Percentiles rank a stretch among this genome's conserved stretches.
Evolutionary conservation across 2,329 filamentous ascomycete genomes (phyloP).

Genomic region (Penicillium sp.): DNA sequence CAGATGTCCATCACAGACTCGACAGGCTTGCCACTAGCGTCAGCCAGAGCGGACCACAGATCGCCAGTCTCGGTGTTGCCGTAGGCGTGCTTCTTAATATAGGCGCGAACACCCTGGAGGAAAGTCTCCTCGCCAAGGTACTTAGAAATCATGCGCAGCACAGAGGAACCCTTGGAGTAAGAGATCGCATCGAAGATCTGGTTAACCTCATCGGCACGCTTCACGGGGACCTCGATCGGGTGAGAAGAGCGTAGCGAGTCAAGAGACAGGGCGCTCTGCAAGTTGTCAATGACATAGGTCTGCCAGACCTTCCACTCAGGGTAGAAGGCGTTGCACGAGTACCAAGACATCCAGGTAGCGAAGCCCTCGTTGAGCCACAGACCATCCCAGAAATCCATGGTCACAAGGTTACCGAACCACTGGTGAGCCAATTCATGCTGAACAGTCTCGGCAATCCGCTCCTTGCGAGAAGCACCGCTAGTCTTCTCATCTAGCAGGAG

Average conservation of each 20-base stretch:
- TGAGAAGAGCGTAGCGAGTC: slow-evolving; percentile 94
- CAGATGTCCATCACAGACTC: slow-evolving; percentile 90
- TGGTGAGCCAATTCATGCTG: slow-evolving; percentile 97
- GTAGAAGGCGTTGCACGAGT: slow-evolving; percentile 91
- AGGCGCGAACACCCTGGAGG: slow-evolving; percentile 85
- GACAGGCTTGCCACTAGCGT: slow-evolving; percentile 89
- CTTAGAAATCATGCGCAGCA: slow-evolving; percentile 95
- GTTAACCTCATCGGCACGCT: slow-evolving; percentile 93
- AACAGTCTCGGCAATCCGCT: slow-evolving; percentile 91
- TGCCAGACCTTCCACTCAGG: slow-evolving; percentile 99
- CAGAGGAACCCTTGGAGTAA: slow-evolving; percentile 94
- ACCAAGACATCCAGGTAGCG: slow-evolving; percentile 91
- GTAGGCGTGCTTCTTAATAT: slow-evolving; percentile 96
- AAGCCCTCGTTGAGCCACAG: slow-evolving; percentile 95
- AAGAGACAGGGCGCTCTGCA: slow-evolving; percentile 82
- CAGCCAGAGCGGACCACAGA: slow-evolving; percentile 82
- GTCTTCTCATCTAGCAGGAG: slow-evolving; percentile 89
- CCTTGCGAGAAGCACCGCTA: slow-evolving; percentile 84
- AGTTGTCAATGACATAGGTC: slow-evolving; percentile 87
- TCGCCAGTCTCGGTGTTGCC: slow-evolving; percentile 91
- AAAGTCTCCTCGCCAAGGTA: slow-evolving; percentile 91
- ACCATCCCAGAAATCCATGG: slow-evolving; percentile 98
- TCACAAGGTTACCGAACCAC: slow-evolving; percentile 97
- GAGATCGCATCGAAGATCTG: slow-evolving; percentile 98
- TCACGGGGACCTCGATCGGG: slow-evolving; percentile 94